phyloP scores from a whole-genome alignment of 1,284 basidiomycete genomes.

The Trametes hirsuta region DNA sequence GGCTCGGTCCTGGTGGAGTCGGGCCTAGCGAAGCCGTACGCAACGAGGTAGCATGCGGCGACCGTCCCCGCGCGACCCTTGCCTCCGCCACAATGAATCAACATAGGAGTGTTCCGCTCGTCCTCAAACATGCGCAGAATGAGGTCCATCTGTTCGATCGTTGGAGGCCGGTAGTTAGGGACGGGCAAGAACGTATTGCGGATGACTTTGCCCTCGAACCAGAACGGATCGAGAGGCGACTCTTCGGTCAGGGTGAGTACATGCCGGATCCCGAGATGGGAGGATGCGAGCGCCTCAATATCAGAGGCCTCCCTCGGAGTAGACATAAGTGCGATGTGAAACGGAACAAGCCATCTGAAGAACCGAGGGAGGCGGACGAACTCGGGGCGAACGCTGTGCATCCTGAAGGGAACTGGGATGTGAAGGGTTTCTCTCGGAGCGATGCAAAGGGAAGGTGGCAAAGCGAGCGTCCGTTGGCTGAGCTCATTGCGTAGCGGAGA shows the following conservation, averaged over 20 bases:
- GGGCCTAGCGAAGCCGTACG: slow-evolving; percentile 53
- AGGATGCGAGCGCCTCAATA: slow-evolving; percentile 48
- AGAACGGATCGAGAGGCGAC: slow-evolving; percentile 47
- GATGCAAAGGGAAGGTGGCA: slow-evolving; percentile 43
- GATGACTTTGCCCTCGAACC: slow-evolving; percentile 50
- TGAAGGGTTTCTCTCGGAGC: slow-evolving; percentile 46
- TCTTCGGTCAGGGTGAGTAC: slow-evolving; percentile 64
- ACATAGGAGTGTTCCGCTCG: slow-evolving; percentile 47
- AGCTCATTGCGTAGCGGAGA: slow-evolving; percentile 39
- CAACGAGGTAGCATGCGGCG: slow-evolving; percentile 60
- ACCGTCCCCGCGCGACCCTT: slow-evolving; percentile 67
- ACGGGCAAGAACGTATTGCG: slow-evolving; percentile 62
- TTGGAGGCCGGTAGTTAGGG: slow-evolving; percentile 55
- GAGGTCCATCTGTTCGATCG: slow-evolving; percentile 62
- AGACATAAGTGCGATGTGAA: slow-evolving; percentile 61
- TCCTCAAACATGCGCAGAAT: slow-evolving; percentile 51
- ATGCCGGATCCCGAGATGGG: slow-evolving; percentile 55
- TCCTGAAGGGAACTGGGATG: slow-evolving; percentile 33
- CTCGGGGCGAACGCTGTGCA: not conserved
- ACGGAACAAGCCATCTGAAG: slow-evolving; percentile 65
- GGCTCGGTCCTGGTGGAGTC: slow-evolving; percentile 45
- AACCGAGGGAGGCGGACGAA: slow-evolving; percentile 54
- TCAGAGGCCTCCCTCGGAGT: slow-evolving; percentile 57
- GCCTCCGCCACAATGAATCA: slow-evolving; percentile 66
- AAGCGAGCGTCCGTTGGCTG: slow-evolving; percentile 29